phyloP scores from a whole-genome alignment of 2,329 filamentous ascomycete genomes.

The Penicillium palitans region DNA sequence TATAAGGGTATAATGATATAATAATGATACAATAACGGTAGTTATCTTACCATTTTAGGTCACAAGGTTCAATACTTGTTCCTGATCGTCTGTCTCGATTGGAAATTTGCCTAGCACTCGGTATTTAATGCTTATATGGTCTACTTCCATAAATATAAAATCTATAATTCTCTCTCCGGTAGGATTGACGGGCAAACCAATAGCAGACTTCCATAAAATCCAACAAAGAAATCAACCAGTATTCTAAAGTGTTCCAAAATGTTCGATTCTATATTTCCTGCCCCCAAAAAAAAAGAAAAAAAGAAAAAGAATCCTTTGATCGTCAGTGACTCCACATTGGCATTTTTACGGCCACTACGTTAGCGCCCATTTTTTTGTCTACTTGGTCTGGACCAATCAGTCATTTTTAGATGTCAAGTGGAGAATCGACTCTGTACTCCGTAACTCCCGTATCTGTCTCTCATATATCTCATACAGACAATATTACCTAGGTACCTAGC shows the following conservation, averaged over 20 bases:
- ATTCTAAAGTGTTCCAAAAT: background rate
- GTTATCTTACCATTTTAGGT: too few relatives aligned
- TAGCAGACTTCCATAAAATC: slow-evolving; percentile 1
- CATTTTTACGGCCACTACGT: slow-evolving; percentile 5
- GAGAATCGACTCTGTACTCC: background rate
- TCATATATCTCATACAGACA: background rate
- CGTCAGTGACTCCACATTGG: background rate
- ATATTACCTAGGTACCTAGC: too few relatives aligned
- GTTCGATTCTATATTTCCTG: background rate
- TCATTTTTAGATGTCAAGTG: background rate
- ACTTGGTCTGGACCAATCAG: background rate
- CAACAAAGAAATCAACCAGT: background rate
- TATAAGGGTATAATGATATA: background rate
- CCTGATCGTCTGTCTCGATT: background rate
- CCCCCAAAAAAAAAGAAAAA: too few relatives aligned
- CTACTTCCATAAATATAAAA: background rate
- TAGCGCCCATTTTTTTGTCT: slow-evolving; percentile 1
- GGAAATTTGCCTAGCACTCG: background rate
- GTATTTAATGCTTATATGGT: background rate
- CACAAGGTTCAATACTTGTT: background rate
- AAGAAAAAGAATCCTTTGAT: background rate
- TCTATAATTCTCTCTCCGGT: background rate
- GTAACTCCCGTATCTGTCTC: background rate
- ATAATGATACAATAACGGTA: background rate
- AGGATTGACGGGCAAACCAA: slow-evolving; percentile 1